phyloP scores from a whole-genome alignment of 805 yeast genomes.

The Starmerella bombi region DNA sequence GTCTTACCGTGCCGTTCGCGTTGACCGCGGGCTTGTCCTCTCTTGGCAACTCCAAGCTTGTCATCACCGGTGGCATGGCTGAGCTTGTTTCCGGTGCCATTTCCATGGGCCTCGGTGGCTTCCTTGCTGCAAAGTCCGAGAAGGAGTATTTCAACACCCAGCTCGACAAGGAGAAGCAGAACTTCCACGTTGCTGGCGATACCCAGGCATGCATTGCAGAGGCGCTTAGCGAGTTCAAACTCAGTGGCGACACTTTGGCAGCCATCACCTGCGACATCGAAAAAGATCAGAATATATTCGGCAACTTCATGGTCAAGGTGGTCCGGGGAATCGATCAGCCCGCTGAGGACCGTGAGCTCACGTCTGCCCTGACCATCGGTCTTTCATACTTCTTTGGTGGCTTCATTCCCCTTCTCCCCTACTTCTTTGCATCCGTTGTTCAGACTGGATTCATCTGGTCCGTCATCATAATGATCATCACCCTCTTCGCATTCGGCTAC shows the following conservation, averaged over 20 bases:
- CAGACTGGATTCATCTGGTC: constrained; percentile 63
- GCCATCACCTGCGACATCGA: constrained; percentile 68
- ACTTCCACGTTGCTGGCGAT: constrained; percentile 22
- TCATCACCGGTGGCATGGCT: constrained; percentile 95
- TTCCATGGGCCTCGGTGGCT: constrained; percentile 97
- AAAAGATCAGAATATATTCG: constrained; percentile 59
- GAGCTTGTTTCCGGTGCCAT: constrained; percentile 95
- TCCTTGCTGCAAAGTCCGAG: constrained; percentile 85
- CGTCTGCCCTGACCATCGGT: constrained; percentile 84
- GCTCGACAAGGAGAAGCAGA: constrained; percentile 22
- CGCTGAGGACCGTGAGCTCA: constrained; percentile 76
- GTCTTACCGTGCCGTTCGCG: constrained; percentile 97
- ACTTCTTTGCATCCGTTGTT: constrained; percentile 69
- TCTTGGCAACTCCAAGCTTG: constrained; percentile 77
- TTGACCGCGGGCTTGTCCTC: constrained; percentile 91
- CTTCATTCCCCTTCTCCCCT: constrained; percentile 78
- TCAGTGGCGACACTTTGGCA: constrained; percentile 57
- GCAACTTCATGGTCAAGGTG: constrained; percentile 73
- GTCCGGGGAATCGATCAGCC: constrained; percentile 95
- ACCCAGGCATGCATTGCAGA: constrained; percentile 72
- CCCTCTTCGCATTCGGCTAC: constrained; percentile 78
- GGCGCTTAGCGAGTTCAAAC: constrained; percentile 55
- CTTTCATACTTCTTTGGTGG: constrained; percentile 84
- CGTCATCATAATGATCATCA: constrained; percentile 67
- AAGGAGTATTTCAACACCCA: constrained; percentile 26